Conservation (phyloP, 164 flowering plant species). For the Nymphaea thermarum region DNA sequence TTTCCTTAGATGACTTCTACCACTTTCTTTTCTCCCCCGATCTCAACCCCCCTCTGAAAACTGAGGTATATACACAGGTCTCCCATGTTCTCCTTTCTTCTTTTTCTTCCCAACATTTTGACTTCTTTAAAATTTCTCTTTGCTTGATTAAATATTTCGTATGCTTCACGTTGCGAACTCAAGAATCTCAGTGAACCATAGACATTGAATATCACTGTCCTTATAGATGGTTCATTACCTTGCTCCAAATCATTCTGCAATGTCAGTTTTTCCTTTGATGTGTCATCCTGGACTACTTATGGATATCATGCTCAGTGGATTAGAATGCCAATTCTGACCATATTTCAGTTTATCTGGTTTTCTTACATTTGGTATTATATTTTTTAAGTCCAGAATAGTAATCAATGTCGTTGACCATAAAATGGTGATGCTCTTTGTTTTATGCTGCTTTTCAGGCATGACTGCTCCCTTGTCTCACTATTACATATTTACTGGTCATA, state of each 20-base stretch:
- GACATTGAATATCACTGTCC: too few relatives aligned
- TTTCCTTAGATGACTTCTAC: slow-evolving; percentile 26
- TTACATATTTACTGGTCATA: slow-evolving; percentile 45
- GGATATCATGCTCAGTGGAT: too few relatives aligned
- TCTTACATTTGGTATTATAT: background rate
- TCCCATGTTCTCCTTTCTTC: too few relatives aligned
- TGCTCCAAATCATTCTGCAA: too few relatives aligned
- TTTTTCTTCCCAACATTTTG: too few relatives aligned
- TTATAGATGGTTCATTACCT: too few relatives aligned
- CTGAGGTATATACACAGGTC: slow-evolving; percentile 6
- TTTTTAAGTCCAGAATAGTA: background rate
- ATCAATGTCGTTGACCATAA: background rate
- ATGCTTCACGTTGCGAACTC: background rate
- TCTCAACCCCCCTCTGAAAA: too few relatives aligned
- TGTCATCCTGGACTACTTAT: too few relatives aligned
- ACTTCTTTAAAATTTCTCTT: slow-evolving; percentile 1
- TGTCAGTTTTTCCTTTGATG: too few relatives aligned
- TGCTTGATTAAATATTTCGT: background rate
- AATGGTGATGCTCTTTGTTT: background rate
- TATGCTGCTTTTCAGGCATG: slow-evolving; percentile 41
- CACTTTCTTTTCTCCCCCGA: slow-evolving; percentile 16
- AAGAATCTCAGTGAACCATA: background rate
- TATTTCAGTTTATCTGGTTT: background rate
- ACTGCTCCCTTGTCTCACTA: slow-evolving; percentile 43
- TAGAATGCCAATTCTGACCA: too few relatives aligned